Percentiles rank a stretch among this genome's conserved stretches.
These are phyloP conservation scores for Ustilago shanxiensis DNA, from an alignment of 1,284 basidiomycete species.

Conservation along the genomic window DNA sequence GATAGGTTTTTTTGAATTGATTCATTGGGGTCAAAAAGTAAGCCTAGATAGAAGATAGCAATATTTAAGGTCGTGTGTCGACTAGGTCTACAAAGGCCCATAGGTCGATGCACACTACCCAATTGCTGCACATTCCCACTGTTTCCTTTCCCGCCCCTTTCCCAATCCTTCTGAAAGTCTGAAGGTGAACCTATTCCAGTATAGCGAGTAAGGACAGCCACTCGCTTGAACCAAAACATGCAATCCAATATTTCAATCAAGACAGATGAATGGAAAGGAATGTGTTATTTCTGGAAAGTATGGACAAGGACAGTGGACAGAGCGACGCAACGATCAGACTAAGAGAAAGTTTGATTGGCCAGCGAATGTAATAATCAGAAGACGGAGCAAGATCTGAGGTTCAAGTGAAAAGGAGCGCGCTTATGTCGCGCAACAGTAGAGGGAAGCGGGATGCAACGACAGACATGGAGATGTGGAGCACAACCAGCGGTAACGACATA, in stretches of 20 bases:
- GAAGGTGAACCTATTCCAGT: too few species aligned
- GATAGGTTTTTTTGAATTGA: slow-evolving; percentile 48
- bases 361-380: neutral
- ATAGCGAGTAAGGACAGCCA: too few species aligned
- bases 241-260: neutral
- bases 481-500: neutral
- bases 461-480: neutral
- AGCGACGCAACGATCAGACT: neutral
- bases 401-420: neutral
- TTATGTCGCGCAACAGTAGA: neutral
- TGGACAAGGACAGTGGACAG: neutral
- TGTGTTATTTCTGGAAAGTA: neutral
- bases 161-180: neutral
- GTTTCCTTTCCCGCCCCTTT: neutral
- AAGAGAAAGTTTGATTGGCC: slow-evolving; percentile 3
- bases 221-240: neutral
- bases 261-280: neutral
- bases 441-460: neutral
- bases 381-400: neutral
- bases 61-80: slow-evolving; percentile 55
- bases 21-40: slow-evolving; percentile 54
- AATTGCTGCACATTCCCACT: slow-evolving; percentile 53
- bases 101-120: slow-evolving; percentile 54
- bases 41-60: slow-evolving; percentile 49
- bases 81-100: slow-evolving; percentile 28